Percentiles rank a stretch among this genome's conserved stretches.
Evolutionary conservation across 306 rosid species (phyloP).

Genomic region (Rosa chinensis): DNA sequence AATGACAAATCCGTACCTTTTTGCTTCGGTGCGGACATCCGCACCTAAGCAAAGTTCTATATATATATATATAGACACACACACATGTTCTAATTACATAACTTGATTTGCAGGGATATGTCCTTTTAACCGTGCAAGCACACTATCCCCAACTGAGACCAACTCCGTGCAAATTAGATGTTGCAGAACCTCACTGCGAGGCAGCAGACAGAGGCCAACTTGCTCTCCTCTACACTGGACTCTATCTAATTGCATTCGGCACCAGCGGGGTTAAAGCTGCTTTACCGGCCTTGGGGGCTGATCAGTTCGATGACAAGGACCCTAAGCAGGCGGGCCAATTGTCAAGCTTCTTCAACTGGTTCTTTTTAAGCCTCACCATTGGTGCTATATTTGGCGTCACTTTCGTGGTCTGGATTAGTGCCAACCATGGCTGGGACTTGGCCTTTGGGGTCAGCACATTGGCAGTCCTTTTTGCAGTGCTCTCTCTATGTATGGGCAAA

Average conservation of each 20-base stretch:
- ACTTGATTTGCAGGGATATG: constrained; percentile 53
- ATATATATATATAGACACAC: too few species aligned
- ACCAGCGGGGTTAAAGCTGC: constrained; percentile 71
- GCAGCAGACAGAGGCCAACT: constrained; percentile 37
- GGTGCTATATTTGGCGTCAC: constrained; percentile 75
- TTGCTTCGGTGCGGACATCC: too few species aligned
- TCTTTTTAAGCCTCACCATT: constrained; percentile 63
- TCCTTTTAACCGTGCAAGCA: constrained; percentile 62
- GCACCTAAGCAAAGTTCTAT: too few species aligned
- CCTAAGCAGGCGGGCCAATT: constrained; percentile 58
- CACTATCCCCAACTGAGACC: constrained; percentile 57
- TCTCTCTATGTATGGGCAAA: constrained; percentile 52
- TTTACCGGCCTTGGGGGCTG: constrained; percentile 78
- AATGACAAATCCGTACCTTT: too few species aligned
- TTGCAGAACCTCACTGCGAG: constrained; percentile 43
- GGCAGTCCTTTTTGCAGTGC: constrained; percentile 34
- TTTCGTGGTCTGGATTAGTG: constrained; percentile 56
- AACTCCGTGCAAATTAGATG: constrained; percentile 41
- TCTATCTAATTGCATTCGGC: constrained; percentile 77
- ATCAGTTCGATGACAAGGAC: constrained; percentile 66
- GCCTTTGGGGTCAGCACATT: constrained; percentile 46
- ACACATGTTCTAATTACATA: neutral
- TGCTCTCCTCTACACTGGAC: constrained; percentile 59
- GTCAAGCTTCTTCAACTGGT: constrained; percentile 88
- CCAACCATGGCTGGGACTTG: constrained; percentile 73